Evolutionary conservation across 441 rosid genomes (phyloP), one percentile per base, ranked within the genome.

Genomic region (Gossypium gossypioides): DNA sequence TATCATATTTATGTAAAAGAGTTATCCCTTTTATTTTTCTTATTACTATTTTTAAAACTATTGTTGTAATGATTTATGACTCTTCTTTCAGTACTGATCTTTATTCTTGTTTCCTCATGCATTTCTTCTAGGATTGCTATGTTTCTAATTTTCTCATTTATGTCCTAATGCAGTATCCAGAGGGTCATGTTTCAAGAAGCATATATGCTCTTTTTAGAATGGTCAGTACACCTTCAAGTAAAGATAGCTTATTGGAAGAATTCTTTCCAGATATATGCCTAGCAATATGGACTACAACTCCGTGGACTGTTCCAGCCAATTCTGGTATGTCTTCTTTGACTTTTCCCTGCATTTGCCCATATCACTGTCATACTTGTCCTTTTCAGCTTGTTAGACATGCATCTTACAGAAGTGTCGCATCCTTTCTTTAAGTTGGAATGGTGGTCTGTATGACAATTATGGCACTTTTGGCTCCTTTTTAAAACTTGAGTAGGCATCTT

Each of bases 211-310:
- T 82, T 55, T 88, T 95, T 72, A 90, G 78, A 79, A 65, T 91
- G 72, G 87, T 84, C 46, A 81, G 84, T 57, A 82, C 84, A 60
- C 72, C 85, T 51, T 73, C 81, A 27, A 82, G 81, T 73, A 80
- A 80, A 42, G 60, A 65, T 66, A 84, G 80, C 58, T 72, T 84
- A 64, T 70, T 95, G 71, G 81, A 86, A 66, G 93, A 89, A 69
- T 91, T 91, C 76, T 78, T 82, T 74, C 97, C 97, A 40, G 84
- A 92, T 84, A 76, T 95, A 77, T 79, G 79, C 76, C 75, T 95
- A 86, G 96, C 97, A 65, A 84, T 91, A 74, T 95, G 99, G 99
- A 95, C 99, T 63, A 95, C 99, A 72, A 92, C 99, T 72, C 99
- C 99, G 1, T 95, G 97, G 99, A 95, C 97, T 5, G 68, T 92